Evolutionary conservation across 306 rosid species (phyloP).

Genomic region (Senna siamea): DNA sequence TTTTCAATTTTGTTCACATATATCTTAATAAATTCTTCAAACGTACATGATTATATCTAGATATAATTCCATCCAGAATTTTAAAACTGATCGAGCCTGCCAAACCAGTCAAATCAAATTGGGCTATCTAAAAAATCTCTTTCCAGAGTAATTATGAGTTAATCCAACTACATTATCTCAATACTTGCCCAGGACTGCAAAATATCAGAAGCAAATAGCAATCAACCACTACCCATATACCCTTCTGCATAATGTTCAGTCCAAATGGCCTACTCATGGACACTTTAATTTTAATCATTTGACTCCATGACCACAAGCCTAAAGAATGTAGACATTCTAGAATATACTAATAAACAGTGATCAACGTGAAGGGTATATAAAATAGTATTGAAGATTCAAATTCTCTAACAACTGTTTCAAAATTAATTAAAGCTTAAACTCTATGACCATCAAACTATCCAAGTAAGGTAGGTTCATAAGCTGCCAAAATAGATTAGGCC

Average conservation of each 20-base stretch:
- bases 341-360: too few relatives aligned
- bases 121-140: too few relatives aligned
- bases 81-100: neutral
- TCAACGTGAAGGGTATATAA: neutral
- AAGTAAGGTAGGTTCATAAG: slow-evolving; percentile 5
- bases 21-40: slow-evolving; percentile 7
- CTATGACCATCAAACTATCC: neutral
- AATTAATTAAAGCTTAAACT: slow-evolving; percentile 18
- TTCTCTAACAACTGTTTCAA: slow-evolving; percentile 13
- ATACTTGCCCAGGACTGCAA: too few relatives aligned
- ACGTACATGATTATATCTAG: neutral
- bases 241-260: too few relatives aligned
- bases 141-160: too few relatives aligned
- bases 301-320: too few relatives aligned
- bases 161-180: too few relatives aligned
- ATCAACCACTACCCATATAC: too few relatives aligned
- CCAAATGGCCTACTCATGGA: too few relatives aligned
- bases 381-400: neutral
- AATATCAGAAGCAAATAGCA: too few relatives aligned
- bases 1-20: neutral
- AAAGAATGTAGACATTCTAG: too few relatives aligned
- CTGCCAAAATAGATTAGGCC: slow-evolving; percentile 6
- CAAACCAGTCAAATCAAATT: slow-evolving; percentile 10
- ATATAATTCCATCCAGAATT: slow-evolving; percentile 20
- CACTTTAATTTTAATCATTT: too few relatives aligned